Conservation (phyloP, 2,329 filamentous ascomycete genomes). For the Geosmithia morbida region DNA sequence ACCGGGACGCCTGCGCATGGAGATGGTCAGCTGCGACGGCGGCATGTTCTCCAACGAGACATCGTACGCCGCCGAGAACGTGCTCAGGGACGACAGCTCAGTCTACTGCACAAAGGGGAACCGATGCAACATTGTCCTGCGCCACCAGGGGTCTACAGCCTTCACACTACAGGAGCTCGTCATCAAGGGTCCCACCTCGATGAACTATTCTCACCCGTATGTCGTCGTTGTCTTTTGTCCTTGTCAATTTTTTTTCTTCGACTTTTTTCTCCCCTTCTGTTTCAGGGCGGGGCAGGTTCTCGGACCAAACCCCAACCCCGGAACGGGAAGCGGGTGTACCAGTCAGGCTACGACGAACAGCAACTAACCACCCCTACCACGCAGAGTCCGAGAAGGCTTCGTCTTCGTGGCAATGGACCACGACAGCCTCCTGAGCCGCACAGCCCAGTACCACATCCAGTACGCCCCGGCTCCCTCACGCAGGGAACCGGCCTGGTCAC, state of each 20-base stretch:
- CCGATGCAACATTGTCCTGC: constrained; percentile 73
- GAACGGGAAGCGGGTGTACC: too few species aligned
- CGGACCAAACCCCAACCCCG: too few species aligned
- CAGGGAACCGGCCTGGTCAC: constrained; percentile 1
- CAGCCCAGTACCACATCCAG: constrained; percentile 61
- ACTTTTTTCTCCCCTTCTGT: too few species aligned
- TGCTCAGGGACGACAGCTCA: constrained; percentile 66
- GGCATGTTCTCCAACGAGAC: constrained; percentile 52
- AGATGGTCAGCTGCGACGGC: constrained; percentile 80
- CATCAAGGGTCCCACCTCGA: constrained; percentile 66
- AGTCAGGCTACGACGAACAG: too few species aligned
- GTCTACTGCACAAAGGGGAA: constrained; percentile 88
- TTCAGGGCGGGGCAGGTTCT: too few species aligned
- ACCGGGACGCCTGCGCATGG: constrained; percentile 67
- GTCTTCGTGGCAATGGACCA: constrained; percentile 81
- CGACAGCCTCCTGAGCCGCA: constrained; percentile 59
- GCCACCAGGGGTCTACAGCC: constrained; percentile 64
- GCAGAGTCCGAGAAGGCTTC: constrained; percentile 71
- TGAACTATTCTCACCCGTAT: constrained; percentile 75
- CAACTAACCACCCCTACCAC: background rate
- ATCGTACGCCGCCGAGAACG: constrained; percentile 60
- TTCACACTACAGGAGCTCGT: constrained; percentile 78
- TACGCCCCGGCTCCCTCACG: constrained; percentile 26
- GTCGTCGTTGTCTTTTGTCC: too few species aligned
- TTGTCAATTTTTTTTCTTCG: too few species aligned